Percentiles rank a stretch among this genome's conserved stretches.
Evolutionary conservation across 257 asterid species (phyloP).

Genomic region (Scutellaria barbata): DNA sequence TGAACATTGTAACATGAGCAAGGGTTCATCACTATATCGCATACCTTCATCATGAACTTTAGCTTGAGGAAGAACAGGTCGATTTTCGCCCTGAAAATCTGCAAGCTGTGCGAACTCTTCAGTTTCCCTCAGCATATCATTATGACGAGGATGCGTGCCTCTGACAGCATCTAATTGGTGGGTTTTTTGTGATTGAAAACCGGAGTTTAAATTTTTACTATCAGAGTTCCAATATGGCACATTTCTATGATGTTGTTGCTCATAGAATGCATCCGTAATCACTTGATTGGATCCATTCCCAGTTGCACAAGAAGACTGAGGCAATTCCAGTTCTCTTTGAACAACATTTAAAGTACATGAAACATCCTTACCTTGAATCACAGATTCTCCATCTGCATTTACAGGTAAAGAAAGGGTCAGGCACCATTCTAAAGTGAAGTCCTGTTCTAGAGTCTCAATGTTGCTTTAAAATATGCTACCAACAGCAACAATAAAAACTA

Average conservation of each 20-base stretch:
- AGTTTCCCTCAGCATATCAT: conserved; percentile 34
- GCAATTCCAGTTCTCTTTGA: conserved; percentile 57
- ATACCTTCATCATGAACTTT: conserved; percentile 64
- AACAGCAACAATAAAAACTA: no score
- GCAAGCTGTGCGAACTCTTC: conserved; percentile 47
- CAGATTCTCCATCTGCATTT: conserved; percentile 90
- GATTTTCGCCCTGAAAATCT: conserved; percentile 69
- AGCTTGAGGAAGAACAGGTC: conserved; percentile 49
- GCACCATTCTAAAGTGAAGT: conserved; percentile 6
- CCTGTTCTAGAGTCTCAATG: conserved; percentile 8
- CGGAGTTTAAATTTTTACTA: conserved; percentile 36
- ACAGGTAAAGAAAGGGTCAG: conserved; percentile 20
- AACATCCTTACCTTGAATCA: conserved; percentile 66
- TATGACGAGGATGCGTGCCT: conserved; percentile 38
- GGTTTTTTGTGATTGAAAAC: conserved; percentile 37
- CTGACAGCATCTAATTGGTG: conserved; percentile 39
- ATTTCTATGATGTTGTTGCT: conserved; percentile 40
- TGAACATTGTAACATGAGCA: conserved; percentile 25
- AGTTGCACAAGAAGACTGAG: conserved; percentile 75
- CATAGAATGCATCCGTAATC: conserved; percentile 40
- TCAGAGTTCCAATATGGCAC: conserved; percentile 37
- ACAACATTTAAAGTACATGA: conserved; percentile 53
- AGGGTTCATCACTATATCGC: not conserved
- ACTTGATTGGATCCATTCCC: conserved; percentile 80
- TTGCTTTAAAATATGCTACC: conserved; percentile 2